These are phyloP conservation scores for Pleurotus sapidus DNA, from an alignment of 768 basidiomycete genomes.

Conservation along the genomic window DNA sequence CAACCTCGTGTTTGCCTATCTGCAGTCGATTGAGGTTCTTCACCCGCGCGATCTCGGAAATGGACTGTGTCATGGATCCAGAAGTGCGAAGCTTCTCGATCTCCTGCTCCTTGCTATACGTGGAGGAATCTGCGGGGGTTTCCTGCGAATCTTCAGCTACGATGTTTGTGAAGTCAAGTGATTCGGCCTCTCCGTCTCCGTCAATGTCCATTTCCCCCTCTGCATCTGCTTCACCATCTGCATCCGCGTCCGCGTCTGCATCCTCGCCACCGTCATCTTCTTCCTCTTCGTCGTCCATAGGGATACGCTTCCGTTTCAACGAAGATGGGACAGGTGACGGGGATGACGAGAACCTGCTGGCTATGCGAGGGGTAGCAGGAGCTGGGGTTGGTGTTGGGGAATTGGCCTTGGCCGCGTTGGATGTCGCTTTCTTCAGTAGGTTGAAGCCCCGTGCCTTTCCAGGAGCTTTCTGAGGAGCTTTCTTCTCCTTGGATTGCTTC, in stretches of 20 bases:
- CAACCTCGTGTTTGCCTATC: constrained; percentile 95
- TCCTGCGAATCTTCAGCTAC: constrained; percentile 35
- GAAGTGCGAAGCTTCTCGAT: constrained; percentile 98
- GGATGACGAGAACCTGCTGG: constrained; percentile 39
- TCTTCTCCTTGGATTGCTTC: constrained; percentile 60
- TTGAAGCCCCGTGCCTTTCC: constrained; percentile 59
- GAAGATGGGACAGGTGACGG: constrained; percentile 54
- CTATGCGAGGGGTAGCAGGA: constrained; percentile 38
- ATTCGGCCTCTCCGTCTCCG: constrained; percentile 71
- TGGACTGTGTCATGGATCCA: constrained; percentile 98
- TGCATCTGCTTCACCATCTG: constrained; percentile 51
- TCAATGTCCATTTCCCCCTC: constrained; percentile 76
- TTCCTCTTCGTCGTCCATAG: constrained; percentile 65
- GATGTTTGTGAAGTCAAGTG: constrained; percentile 59
- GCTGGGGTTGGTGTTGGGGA: constrained; percentile 62
- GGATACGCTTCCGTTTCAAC: constrained; percentile 62
- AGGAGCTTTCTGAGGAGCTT: constrained; percentile 47
- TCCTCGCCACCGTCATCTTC: constrained; percentile 53
- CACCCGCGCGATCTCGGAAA: constrained; percentile 96
- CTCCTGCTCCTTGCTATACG: constrained; percentile 96
- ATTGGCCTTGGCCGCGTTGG: constrained; percentile 57
- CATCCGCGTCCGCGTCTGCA: constrained; percentile 55
- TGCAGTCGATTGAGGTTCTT: constrained; percentile 97
- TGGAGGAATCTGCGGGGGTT: constrained; percentile 46
- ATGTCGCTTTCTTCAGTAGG: constrained; percentile 67